Evolutionary conservation across 2,329 filamentous ascomycete species (phyloP), one percentile per base, ranked within the genome.

Genomic region (Aspergillus intermedius): DNA sequence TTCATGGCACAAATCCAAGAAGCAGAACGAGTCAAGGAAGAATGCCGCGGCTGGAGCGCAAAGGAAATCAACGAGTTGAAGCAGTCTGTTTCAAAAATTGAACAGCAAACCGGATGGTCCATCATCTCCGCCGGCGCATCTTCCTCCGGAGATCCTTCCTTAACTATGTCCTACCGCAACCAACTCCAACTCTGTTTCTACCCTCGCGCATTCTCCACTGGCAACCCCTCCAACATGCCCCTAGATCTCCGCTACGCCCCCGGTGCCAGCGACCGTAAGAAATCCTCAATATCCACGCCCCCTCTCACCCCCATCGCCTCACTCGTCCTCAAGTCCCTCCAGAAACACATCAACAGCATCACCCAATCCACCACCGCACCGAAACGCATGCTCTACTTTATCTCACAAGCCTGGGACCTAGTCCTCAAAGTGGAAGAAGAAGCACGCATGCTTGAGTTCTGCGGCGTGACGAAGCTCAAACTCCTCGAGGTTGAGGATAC

Each of bases 21-120:
- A 60, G 88, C 91, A 0, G 90, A 96, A 66, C 84, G 83, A 54
- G 77, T 94, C 22, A 81, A 87, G 53, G 90, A 96, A 65, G 87
- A 95, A 60, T 95, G 87, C 64, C 83, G 91, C 46, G 91, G 91
- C 35, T 96, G 91, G 85, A 91, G 85, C 49, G 81, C 84, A 46
- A 83, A 79, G 23, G 93, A 97, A 69, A 88, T 97, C 54, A 79
- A 79, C 54, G 74, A 75, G 35, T 75, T 95, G n/a, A 90, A 91
- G 78, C 66, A 54, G 41, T 68, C 69, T 17, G 71, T 74, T 23
- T 60, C 67, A 42, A 53, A 55, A 3, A 61, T 74, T 32, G 70
- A 75, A 55, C 54, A 58, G 22, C 61, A 68, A 51, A 72, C 70
- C 8, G 71, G 72, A n/a, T 75, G 73, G 73, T 67, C 63, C 12